Percentiles rank a stretch among this genome's conserved stretches.
Evolutionary conservation across 2,329 filamentous ascomycete species (phyloP).

Genomic region (Grosmannia penicillata): DNA sequence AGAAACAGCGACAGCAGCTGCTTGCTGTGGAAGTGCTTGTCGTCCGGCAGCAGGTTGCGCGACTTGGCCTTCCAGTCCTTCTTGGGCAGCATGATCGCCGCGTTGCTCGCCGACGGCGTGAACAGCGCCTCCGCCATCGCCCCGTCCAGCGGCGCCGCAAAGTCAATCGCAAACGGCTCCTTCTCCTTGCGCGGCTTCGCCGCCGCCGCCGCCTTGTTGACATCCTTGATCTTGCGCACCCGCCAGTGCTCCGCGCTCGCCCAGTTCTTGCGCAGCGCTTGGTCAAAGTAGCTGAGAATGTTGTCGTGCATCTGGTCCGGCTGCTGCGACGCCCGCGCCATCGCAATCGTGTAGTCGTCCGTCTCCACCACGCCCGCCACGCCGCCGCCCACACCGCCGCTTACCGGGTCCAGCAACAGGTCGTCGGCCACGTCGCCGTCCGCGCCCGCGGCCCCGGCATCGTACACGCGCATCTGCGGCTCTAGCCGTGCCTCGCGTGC

Average conservation of each 20-base stretch:
- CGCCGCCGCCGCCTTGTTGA: slow-evolving; percentile 12
- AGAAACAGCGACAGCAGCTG: slow-evolving; percentile 82
- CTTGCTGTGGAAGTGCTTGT: slow-evolving; percentile 95
- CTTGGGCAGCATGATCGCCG: slow-evolving; percentile 73
- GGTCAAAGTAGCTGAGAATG: slow-evolving; percentile 95
- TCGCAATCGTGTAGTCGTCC: slow-evolving; percentile 64
- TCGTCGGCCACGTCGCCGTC: slow-evolving; percentile 32
- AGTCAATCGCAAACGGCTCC: slow-evolving; percentile 91
- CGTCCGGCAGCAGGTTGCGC: slow-evolving; percentile 83
- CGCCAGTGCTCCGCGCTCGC: slow-evolving; percentile 97
- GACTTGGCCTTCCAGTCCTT: slow-evolving; percentile 93
- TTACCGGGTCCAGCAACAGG: slow-evolving; percentile 28
- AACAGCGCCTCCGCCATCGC: slow-evolving; percentile 63
- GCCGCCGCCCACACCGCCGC: slow-evolving; percentile 45
- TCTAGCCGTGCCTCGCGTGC: slow-evolving; percentile 77
- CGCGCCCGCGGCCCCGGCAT: slow-evolving; percentile 40
- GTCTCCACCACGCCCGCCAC: slow-evolving; percentile 39
- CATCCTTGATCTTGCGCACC: slow-evolving; percentile 80
- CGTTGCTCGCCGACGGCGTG: slow-evolving; percentile 65
- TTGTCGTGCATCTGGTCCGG: slow-evolving; percentile 70
- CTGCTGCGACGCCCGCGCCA: slow-evolving; percentile 50
- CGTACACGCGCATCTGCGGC: slow-evolving; percentile 71
- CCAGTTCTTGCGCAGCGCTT: slow-evolving; percentile 94
- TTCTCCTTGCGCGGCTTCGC: slow-evolving; percentile 75
- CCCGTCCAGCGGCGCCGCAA: slow-evolving; percentile 58